phyloP scores from a whole-genome alignment of 805 yeast species.

The Wickerhamiella azymoides region DNA sequence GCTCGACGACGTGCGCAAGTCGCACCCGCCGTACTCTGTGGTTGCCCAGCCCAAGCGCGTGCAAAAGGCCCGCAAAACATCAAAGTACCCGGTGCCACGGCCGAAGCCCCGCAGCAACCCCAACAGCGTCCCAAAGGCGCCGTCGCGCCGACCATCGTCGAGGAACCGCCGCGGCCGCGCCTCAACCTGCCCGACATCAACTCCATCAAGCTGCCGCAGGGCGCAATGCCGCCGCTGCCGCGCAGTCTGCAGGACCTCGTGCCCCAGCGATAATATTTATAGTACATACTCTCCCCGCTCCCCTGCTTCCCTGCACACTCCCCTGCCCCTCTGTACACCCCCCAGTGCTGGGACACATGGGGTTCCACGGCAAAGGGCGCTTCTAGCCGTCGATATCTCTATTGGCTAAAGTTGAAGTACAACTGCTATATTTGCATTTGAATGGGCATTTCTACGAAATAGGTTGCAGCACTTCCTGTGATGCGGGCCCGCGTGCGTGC shows the following conservation, averaged over 20 bases:
- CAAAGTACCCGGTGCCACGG: neutral
- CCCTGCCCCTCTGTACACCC: too few species aligned
- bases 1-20: conserved; percentile 18
- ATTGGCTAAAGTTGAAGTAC: too few species aligned
- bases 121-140: too few species aligned
- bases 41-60: conserved; percentile 9
- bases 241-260: conserved; percentile 9
- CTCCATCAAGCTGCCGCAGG: conserved; percentile 10
- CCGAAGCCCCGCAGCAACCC: neutral
- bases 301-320: too few species aligned
- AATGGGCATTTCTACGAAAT: too few species aligned
- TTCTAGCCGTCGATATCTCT: too few species aligned
- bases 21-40: conserved; percentile 14
- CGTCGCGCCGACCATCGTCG: neutral
- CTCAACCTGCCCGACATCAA: conserved; percentile 11
- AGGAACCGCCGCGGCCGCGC: conserved; percentile 1
- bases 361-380: too few species aligned
- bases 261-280: conserved; percentile 2
- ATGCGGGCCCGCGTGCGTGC: too few species aligned
- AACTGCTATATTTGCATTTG: too few species aligned
- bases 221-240: conserved; percentile 15
- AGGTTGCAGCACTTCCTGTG: too few species aligned
- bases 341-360: too few species aligned
- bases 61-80: conserved; percentile 12
- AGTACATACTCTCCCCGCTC: too few species aligned